phyloP scores from a whole-genome alignment of 1,284 basidiomycete genomes.

The Exsudoporus floridanus region DNA sequence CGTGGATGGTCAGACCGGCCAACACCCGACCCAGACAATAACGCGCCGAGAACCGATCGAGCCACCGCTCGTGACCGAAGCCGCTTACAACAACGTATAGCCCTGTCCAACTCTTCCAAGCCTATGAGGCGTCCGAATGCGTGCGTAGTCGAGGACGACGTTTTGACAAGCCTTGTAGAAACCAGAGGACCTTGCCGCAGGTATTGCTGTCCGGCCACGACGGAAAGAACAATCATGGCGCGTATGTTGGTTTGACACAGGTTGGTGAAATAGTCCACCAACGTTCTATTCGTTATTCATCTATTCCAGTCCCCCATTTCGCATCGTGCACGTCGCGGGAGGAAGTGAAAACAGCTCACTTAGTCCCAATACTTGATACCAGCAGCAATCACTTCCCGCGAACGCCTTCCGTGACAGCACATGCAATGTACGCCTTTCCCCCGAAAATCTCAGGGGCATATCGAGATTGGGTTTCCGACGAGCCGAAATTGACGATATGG shows the following conservation, averaged over 20 bases:
- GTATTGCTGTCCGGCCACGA: conserved; percentile 4
- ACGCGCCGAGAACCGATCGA: no score
- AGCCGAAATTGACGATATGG: conserved; percentile 84
- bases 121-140: conserved; percentile 83
- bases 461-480: conserved; percentile 68
- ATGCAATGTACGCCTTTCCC: conserved; percentile 79
- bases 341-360: conserved; percentile 41
- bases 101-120: conserved; percentile 82
- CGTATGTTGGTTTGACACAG: conserved; percentile 67
- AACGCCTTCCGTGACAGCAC: conserved; percentile 80
- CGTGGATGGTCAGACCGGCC: neutral
- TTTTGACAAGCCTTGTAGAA: conserved; percentile 89
- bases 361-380: conserved; percentile 83
- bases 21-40: conserved; percentile 3
- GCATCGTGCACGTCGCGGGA: neutral
- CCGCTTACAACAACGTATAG: conserved; percentile 82
- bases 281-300: conserved; percentile 93
- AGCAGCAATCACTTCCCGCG: conserved; percentile 86
- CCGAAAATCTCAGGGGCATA: conserved; percentile 70
- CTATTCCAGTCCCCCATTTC: conserved; percentile 32
- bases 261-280: conserved; percentile 79
- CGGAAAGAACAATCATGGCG: neutral
- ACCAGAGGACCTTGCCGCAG: conserved; percentile 78
- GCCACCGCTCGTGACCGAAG: conserved; percentile 85
- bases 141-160: conserved; percentile 86